phyloP scores from a whole-genome alignment of 495 filamentous ascomycete genomes.

The Aspergillus egyptiacus region DNA sequence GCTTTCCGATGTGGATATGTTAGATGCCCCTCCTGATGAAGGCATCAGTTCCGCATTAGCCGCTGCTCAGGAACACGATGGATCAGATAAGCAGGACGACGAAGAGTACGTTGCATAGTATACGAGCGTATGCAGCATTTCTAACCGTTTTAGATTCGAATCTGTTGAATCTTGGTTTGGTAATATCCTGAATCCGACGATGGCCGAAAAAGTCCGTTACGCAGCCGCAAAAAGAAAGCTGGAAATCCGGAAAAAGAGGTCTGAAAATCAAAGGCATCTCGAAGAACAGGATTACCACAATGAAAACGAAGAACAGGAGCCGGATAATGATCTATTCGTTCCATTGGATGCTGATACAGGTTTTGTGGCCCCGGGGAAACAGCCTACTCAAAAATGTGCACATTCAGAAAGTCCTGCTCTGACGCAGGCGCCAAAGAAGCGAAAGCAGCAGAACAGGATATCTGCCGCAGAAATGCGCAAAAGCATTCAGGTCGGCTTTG shows the following conservation, averaged over 20 bases:
- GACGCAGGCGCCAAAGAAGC: background rate
- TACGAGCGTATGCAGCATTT: background rate
- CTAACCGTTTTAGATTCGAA: slow-evolving; percentile 10
- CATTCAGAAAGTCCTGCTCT: background rate
- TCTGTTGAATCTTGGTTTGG: slow-evolving; percentile 8
- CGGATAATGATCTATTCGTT: slow-evolving; percentile 3
- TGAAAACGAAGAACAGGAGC: background rate
- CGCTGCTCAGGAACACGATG: background rate
- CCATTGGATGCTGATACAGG: background rate
- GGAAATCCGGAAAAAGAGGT: slow-evolving; percentile 1
- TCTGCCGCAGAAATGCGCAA: slow-evolving; percentile 12
- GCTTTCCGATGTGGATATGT: background rate
- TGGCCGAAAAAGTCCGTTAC: slow-evolving; percentile 4
- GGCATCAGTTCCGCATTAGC: background rate
- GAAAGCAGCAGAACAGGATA: slow-evolving; percentile 7
- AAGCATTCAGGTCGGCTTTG: slow-evolving; percentile 17
- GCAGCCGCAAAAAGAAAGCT: slow-evolving; percentile 4
- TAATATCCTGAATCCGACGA: background rate
- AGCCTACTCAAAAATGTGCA: background rate
- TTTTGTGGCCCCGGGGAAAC: background rate
- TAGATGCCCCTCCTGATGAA: background rate
- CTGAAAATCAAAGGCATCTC: background rate
- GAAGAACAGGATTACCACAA: background rate
- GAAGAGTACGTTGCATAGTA: background rate
- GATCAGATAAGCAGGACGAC: background rate